Evolutionary conservation across 805 yeast genomes (phyloP).

Genomic region (Ogataea pignaliae): DNA sequence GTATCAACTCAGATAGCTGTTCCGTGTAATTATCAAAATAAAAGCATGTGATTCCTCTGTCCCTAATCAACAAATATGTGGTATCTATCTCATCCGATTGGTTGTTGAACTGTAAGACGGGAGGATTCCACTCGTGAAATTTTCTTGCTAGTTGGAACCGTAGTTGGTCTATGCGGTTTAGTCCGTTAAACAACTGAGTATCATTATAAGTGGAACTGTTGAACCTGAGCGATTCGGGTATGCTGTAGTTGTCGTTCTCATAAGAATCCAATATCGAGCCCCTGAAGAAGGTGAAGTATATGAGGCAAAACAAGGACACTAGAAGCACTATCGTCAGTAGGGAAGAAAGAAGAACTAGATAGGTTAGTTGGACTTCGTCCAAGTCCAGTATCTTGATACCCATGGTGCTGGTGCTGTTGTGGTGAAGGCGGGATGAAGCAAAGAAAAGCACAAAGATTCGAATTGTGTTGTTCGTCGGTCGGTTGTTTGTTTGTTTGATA

Average conservation of each 20-base stretch:
- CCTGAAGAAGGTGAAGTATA: conserved; percentile 25
- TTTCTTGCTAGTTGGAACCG: conserved; percentile 22
- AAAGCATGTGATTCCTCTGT: conserved; percentile 32
- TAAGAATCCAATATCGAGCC: conserved; percentile 11
- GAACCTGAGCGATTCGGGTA: conserved; percentile 24
- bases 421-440: too few species aligned
- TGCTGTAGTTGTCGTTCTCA: conserved; percentile 15
- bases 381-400: conserved; percentile 5
- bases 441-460: too few species aligned
- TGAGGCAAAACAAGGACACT: conserved; percentile 19
- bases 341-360: conserved; percentile 23
- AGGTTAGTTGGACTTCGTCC: conserved; percentile 20
- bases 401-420: too few species aligned
- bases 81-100: conserved; percentile 25
- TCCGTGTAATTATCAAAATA: conserved; percentile 29
- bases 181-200: conserved; percentile 16
- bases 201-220: conserved; percentile 14
- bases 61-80: conserved; percentile 28
- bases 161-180: conserved; percentile 19
- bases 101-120: conserved; percentile 22
- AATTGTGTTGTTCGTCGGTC: too few species aligned
- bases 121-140: conserved; percentile 22
- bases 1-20: conserved; percentile 24
- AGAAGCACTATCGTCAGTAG: conserved; percentile 23
- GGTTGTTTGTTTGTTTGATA: too few species aligned